Conservation (phyloP, 163 green algal genomes). For the Scenedesmus sp. region DNA sequence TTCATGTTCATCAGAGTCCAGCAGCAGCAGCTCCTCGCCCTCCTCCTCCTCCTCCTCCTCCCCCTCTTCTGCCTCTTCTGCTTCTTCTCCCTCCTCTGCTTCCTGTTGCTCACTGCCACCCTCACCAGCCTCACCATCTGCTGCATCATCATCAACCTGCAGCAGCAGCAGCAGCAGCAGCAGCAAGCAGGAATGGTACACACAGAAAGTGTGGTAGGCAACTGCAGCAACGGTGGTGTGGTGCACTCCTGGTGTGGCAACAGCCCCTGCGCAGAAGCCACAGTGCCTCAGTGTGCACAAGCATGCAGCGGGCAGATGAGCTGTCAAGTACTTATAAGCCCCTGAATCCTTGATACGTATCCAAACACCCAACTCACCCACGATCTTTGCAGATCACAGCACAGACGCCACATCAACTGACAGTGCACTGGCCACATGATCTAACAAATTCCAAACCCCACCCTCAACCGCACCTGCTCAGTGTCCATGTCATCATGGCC, state of each 20-base stretch:
- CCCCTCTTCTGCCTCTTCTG: background rate
- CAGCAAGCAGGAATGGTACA: background rate
- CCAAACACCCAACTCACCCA: no score
- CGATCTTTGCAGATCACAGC: no score
- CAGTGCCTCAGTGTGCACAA: no score
- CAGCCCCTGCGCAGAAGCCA: no score
- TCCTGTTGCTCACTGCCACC: background rate
- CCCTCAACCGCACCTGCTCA: background rate
- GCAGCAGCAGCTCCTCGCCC: background rate
- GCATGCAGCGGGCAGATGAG: no score
- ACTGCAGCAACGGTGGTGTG: background rate
- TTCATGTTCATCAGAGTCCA: constrained; percentile 8
- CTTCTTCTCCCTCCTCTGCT: background rate
- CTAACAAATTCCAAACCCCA: background rate
- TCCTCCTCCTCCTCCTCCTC: background rate
- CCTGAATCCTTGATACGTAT: no score
- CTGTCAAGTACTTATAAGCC: no score
- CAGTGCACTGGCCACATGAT: background rate
- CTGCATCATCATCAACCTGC: background rate
- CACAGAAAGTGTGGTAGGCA: background rate
- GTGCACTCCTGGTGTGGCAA: background rate
- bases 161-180: background rate
- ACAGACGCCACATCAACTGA: no score
- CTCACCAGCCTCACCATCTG: background rate
- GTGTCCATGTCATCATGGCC: background rate